Conservation (phyloP, 257 asterid species). For the Salvia splendens region DNA sequence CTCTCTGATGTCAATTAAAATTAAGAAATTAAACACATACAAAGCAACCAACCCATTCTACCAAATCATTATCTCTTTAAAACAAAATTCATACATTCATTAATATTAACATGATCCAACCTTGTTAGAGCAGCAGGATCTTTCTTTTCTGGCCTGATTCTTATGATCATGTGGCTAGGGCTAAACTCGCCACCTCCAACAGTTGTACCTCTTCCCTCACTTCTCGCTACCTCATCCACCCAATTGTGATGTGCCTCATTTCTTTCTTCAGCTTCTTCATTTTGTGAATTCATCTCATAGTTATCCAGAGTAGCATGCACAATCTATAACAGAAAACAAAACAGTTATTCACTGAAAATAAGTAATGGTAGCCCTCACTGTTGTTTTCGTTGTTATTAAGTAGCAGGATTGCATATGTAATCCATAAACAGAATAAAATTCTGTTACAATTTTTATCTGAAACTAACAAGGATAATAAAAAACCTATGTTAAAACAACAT, state of each 20-base stretch:
- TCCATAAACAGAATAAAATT: constrained; percentile 10
- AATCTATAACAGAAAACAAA: constrained; percentile 49
- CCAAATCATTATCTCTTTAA: not conserved
- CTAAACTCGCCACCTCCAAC: constrained; percentile 63
- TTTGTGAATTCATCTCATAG: constrained; percentile 59
- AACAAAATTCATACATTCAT: constrained; percentile 11
- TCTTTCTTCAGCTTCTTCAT: constrained; percentile 63
- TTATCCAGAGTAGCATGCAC: constrained; percentile 77
- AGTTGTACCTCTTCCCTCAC: constrained; percentile 75
- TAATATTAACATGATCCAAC: constrained; percentile 40
- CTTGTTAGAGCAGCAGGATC: constrained; percentile 76
- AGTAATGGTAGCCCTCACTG: not conserved
- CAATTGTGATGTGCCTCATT: constrained; percentile 86
- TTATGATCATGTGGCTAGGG: constrained; percentile 54
- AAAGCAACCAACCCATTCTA: not conserved
- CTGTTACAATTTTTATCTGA: constrained; percentile 5
- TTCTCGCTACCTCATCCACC: constrained; percentile 95
- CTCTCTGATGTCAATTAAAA: constrained; percentile 55
- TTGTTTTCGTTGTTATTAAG: not conserved
- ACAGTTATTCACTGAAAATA: constrained; percentile 19
- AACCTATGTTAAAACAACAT: constrained; percentile 29
- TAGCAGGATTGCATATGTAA: not conserved
- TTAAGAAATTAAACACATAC: constrained; percentile 10
- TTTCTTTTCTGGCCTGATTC: constrained; percentile 71
- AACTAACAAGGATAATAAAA: constrained; percentile 10